phyloP scores from a whole-genome alignment of 1,284 basidiomycete genomes.

The Exobasidium rhododendri region DNA sequence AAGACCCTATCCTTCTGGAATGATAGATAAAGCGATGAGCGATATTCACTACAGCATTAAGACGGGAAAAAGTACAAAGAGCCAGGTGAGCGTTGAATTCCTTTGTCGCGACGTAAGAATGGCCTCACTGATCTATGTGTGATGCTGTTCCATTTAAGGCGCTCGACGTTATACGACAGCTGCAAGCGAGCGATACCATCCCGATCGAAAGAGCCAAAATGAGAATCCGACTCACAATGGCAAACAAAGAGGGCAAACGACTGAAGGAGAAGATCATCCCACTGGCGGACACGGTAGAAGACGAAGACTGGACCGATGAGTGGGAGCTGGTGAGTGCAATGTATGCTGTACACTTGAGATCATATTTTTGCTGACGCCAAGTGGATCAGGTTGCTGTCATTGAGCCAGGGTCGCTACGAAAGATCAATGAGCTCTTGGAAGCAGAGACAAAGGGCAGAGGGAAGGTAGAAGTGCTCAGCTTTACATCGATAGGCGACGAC shows the following conservation, averaged over 20 bases:
- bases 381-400: slow-evolving; percentile 75
- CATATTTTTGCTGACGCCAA: too few species aligned
- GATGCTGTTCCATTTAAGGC: too few species aligned
- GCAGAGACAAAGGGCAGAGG: slow-evolving; percentile 78
- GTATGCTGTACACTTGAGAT: slow-evolving; percentile 6
- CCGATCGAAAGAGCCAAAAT: slow-evolving; percentile 89
- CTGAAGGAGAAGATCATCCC: slow-evolving; percentile 72
- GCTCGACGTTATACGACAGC: slow-evolving; percentile 80
- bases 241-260: slow-evolving; percentile 68
- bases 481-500: slow-evolving; percentile 40
- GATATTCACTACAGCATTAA: slow-evolving; percentile 91
- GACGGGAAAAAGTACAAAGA: slow-evolving; percentile 80
- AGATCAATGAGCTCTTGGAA: slow-evolving; percentile 83
- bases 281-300: slow-evolving; percentile 77
- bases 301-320: slow-evolving; percentile 71
- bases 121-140: too few species aligned
- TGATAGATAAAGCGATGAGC: slow-evolving; percentile 97
- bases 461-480: slow-evolving; percentile 59
- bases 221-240: slow-evolving; percentile 80
- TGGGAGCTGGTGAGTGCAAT: slow-evolving; percentile 82
- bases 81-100: slow-evolving; percentile 24
- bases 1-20: slow-evolving; percentile 84
- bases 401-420: slow-evolving; percentile 84
- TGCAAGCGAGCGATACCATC: slow-evolving; percentile 65
- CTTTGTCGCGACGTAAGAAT: too few species aligned